Conservation (phyloP, 768 basidiomycete species). For the Lactarius quietus region DNA sequence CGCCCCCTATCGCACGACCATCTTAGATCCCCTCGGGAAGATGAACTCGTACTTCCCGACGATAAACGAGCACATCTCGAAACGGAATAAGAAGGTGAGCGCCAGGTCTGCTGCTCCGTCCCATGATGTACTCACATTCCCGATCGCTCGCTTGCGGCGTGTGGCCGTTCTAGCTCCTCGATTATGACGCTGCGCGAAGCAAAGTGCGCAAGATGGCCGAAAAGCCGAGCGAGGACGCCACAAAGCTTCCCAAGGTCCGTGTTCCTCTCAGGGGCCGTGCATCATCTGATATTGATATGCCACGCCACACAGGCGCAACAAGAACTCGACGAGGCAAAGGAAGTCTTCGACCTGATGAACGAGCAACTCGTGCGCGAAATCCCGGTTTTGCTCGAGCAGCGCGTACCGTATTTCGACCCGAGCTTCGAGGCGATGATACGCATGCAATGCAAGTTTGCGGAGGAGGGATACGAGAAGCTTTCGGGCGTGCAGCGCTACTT, state of each 20-base stretch:
- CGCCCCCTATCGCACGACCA: constrained; percentile 88
- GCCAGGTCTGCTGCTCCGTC: neutral
- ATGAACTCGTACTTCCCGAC: constrained; percentile 94
- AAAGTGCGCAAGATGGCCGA: constrained; percentile 85
- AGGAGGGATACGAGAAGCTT: constrained; percentile 97
- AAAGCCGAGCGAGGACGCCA: constrained; percentile 91
- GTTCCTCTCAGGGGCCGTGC: no score
- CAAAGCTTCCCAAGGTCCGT: constrained; percentile 79
- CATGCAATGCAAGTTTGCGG: constrained; percentile 96
- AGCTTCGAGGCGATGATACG: constrained; percentile 99
- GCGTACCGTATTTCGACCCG: constrained; percentile 97
- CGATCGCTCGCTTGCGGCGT: constrained; percentile 17
- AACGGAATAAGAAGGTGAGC: constrained; percentile 92
- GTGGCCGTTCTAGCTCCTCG: constrained; percentile 63
- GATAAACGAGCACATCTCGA: constrained; percentile 89
- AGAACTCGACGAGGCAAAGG: constrained; percentile 92
- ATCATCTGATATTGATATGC: no score
- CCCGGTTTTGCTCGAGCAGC: constrained; percentile 88
- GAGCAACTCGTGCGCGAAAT: constrained; percentile 88
- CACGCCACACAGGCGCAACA: constrained; percentile 68
- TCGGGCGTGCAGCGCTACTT: constrained; percentile 95
- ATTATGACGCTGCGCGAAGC: constrained; percentile 91
- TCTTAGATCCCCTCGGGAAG: constrained; percentile 93
- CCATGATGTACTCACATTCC: constrained; percentile 8
- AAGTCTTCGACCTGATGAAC: constrained; percentile 91